phyloP scores from a whole-genome alignment of 2,329 filamentous ascomycete genomes.

The Stachybotrys echinatus region DNA sequence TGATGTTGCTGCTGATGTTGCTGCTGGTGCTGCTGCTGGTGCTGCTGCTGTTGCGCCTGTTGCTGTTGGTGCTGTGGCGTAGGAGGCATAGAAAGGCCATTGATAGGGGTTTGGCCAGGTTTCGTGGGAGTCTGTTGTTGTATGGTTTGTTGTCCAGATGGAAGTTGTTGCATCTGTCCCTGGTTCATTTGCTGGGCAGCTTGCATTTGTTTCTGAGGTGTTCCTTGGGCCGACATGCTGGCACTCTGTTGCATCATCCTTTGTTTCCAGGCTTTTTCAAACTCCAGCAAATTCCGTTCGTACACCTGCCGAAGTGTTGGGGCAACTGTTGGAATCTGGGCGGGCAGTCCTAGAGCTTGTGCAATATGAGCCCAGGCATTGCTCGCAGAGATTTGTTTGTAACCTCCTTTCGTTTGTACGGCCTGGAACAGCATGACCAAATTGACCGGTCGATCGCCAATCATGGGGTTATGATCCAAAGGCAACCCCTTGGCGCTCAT shows the following conservation, averaged over 20 bases:
- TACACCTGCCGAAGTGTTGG: conserved; percentile 69
- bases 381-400: conserved; percentile 62
- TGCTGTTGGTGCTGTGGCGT: conserved; percentile 27
- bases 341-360: conserved; percentile 55
- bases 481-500: conserved; percentile 70
- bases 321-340: conserved; percentile 61
- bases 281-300: conserved; percentile 68
- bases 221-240: conserved; percentile 16
- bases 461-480: conserved; percentile 67
- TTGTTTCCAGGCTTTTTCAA: conserved; percentile 64
- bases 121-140: conserved; percentile 32
- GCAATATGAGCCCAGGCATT: conserved; percentile 74
- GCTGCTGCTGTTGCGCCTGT: no score
- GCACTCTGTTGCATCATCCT: conserved; percentile 38
- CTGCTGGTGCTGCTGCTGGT: no score
- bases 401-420: conserved; percentile 72
- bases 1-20: no score
- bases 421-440: conserved; percentile 72
- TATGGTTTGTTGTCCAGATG: conserved; percentile 2
- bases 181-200: conserved; percentile 22
- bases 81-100: conserved; percentile 30
- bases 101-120: conserved; percentile 28
- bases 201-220: conserved; percentile 28
- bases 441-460: conserved; percentile 69
- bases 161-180: conserved; percentile 21